Evolutionary conservation across 2,329 filamentous ascomycete genomes (phyloP).

Genomic region (Verticillium nubilum): DNA sequence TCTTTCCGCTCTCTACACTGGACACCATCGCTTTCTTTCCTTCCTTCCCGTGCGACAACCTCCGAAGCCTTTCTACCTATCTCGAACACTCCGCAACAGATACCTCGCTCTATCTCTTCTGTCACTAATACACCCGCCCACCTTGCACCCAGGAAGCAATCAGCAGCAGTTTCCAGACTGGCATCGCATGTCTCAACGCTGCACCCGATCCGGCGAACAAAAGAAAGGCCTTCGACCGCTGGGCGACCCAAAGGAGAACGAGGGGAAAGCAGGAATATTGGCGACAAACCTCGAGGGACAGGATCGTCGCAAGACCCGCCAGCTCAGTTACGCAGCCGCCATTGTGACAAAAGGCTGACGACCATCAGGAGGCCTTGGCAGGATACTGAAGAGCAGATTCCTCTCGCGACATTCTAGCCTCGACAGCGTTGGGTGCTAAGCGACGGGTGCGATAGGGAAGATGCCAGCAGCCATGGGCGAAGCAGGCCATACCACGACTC

Average conservation of each 20-base stretch:
- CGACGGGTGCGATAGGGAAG: background rate
- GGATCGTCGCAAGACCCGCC: background rate
- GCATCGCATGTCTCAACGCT: background rate
- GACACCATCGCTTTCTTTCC: background rate
- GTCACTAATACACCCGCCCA: background rate
- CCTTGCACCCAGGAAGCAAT: background rate
- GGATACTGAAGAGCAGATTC: background rate
- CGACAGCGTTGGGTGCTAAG: background rate
- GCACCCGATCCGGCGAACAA: background rate
- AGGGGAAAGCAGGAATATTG: background rate
- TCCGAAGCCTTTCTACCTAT: background rate
- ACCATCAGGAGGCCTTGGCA: background rate
- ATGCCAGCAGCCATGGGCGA: background rate
- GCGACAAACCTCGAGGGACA: background rate
- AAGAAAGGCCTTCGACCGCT: background rate
- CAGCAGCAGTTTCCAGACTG: background rate
- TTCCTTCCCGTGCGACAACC: background rate
- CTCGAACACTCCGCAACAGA: background rate
- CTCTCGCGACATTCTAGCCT: background rate
- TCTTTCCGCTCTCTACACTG: background rate
- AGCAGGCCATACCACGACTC: background rate
- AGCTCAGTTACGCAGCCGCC: background rate
- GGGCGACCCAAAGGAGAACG: background rate
- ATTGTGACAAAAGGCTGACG: background rate
- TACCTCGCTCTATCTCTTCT: background rate